Base-by-base conservation (phyloP, 345 rosid genomes). In the Boechera stricta region DNA sequence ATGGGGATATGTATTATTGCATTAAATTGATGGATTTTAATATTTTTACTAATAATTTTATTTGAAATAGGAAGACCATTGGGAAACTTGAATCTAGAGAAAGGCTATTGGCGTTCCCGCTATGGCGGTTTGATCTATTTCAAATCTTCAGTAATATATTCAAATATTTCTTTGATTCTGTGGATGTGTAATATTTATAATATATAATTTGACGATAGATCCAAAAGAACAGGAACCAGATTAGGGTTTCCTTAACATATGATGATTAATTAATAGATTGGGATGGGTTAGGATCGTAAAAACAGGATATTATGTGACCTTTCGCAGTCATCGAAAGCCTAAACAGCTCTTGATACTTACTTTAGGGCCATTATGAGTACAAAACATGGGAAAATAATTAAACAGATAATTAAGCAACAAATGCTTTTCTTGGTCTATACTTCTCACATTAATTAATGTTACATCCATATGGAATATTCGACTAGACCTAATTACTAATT, bases 381-480 rank as follows among this genome's bases (percentile, higher is more conserved):
- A 65, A 44, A 73, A 52, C 74, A 66, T 52, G 33, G 57, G 57
- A 28, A 18, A 56, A 65, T 58, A 21, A 21, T 21, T 21, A 36
- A 3, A 58, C 53, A 42, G 18, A 60, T 24, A 58, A 9, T 35
- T 36, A 60, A 44, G 52, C 75, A 77, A 62, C 57, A 38, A 47
- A 69, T 64, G 53, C 59, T 55, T 64, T 62, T 68, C 36, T 63
- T 42, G 75, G 57, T 63, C 41, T 55, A 38, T 47, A 28, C 29
- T 36, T 59, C 2, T 35, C 42, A 47, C 16, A 71, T 51, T 31
- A 60, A 48, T 33, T 66, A 66, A 75, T 75, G 63, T 64, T 71
- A 75, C 38, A 64, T 77, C 36, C 67, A 57, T 51, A 32, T 31
- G 67, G 73, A 65, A 77, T 77, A 77, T 77, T 71, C 72, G 67